Evolutionary conservation across 2,329 filamentous ascomycete genomes (phyloP).

Genomic region (Verruconis gallopava): DNA sequence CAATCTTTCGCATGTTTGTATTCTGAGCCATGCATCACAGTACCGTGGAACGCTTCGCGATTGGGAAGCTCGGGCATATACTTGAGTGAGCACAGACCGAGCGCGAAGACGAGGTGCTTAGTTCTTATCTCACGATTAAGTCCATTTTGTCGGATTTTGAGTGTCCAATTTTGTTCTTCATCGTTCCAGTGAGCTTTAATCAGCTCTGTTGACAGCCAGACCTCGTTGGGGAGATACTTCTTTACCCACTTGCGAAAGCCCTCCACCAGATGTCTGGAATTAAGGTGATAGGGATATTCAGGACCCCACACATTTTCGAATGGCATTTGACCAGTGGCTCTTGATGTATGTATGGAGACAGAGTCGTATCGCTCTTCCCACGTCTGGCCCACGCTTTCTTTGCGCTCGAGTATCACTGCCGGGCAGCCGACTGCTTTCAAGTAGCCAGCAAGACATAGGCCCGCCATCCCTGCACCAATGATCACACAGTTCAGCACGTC

Average conservation of each 20-base stretch:
- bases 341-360: constrained; percentile 12
- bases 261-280: constrained; percentile 20
- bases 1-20: constrained; percentile 25
- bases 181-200: constrained; percentile 28
- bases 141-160: constrained; percentile 25
- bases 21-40: constrained; percentile 34
- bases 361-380: constrained; percentile 48
- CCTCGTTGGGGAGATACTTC: constrained; percentile 3
- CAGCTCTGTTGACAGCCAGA: constrained; percentile 7
- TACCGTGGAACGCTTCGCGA: constrained; percentile 43
- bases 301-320: constrained; percentile 10
- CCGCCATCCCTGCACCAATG: constrained; percentile 42
- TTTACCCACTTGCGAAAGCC: constrained; percentile 50
- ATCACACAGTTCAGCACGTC: constrained; percentile 9
- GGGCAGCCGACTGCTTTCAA: constrained; percentile 46
- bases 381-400: constrained; percentile 47
- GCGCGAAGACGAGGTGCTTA: constrained; percentile 40
- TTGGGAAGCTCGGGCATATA: constrained; percentile 47
- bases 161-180: constrained; percentile 58
- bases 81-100: neutral
- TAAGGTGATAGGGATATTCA: constrained; percentile 10
- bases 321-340: constrained; percentile 8
- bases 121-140: neutral
- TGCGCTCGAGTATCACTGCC: constrained; percentile 45
- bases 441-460: constrained; percentile 44